Evolutionary conservation across 257 asterid genomes (phyloP), one percentile per base, ranked within the genome.

Genomic region (Phtheirospermum japonicum): DNA sequence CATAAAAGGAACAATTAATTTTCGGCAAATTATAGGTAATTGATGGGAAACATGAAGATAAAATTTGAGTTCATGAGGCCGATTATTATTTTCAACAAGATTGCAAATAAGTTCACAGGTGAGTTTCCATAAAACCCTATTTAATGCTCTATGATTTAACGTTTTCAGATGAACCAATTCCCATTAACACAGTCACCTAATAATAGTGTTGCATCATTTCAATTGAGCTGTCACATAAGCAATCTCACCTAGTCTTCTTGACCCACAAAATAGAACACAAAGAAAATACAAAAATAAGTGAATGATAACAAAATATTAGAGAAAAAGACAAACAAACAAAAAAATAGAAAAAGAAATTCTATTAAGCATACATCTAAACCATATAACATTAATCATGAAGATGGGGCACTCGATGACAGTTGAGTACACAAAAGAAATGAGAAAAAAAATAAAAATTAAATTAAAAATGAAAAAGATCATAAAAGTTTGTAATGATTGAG

Each of bases 141-240:
- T 37, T 9, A 9, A 10, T 37, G 45, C 2, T 39, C 39, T 1
- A n/a, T 0, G 23, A 59, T 9, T 54, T 20, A n/a, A 62, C 28
- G 62, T 18, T 39, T 52, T 36, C 57, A 30, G 45, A 39, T 39
- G 45, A 39, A 39, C 45, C 45, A 8, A 39, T 42, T 42, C 17
- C 4, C 1, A 42, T 13, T 7, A 11, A 40, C 48, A 40, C 48
- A 40, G 4, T 40, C 48, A 23, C 28, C 28, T 23, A 23, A 3
- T 23, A 1, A 23, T 23, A 23, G 28, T 23, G 28, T 3, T 23
- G 28, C 28, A 23, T 23, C 28, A 23, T 23, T 23, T 23, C 28
- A 23, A 23, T 23, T 23, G 28, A 23, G 28, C 28, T 23, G 28
- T 23, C 28, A 23, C 28, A 23, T 23, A 23, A 23, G 28, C 28